Evolutionary conservation across 495 filamentous ascomycete genomes (phyloP).

Genomic region (Neurospora intermedia): DNA sequence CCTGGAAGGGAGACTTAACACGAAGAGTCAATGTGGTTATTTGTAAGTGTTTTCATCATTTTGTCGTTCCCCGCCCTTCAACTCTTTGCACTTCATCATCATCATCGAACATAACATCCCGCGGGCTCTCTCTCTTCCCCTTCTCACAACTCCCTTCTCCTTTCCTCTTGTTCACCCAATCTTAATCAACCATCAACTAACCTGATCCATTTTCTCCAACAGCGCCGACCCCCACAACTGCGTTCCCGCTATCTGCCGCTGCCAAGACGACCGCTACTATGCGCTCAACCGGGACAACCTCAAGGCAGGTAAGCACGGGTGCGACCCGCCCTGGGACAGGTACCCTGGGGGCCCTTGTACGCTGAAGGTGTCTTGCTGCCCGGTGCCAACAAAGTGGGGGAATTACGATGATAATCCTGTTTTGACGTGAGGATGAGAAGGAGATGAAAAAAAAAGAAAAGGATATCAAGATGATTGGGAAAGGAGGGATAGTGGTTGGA

Average conservation of each 20-base stretch:
- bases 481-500: neutral
- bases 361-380: neutral
- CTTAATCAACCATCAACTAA: neutral
- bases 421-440: neutral
- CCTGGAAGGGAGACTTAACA: neutral
- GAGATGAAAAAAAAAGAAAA: no score
- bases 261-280: neutral
- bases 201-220: neutral
- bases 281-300: neutral
- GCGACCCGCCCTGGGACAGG: neutral
- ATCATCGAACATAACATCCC: no score
- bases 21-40: neutral
- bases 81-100: no score
- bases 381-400: neutral
- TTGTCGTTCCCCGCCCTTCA: no score
- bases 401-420: neutral
- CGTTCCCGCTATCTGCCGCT: neutral
- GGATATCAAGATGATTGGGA: no score
- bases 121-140: neutral
- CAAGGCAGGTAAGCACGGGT: neutral
- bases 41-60: neutral
- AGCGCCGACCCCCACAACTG: neutral
- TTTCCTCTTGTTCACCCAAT: no score
- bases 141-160: neutral
- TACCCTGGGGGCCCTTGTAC: neutral